phyloP scores from a whole-genome alignment of 139 green algal genomes.

The Coccomyxa sp. region DNA sequence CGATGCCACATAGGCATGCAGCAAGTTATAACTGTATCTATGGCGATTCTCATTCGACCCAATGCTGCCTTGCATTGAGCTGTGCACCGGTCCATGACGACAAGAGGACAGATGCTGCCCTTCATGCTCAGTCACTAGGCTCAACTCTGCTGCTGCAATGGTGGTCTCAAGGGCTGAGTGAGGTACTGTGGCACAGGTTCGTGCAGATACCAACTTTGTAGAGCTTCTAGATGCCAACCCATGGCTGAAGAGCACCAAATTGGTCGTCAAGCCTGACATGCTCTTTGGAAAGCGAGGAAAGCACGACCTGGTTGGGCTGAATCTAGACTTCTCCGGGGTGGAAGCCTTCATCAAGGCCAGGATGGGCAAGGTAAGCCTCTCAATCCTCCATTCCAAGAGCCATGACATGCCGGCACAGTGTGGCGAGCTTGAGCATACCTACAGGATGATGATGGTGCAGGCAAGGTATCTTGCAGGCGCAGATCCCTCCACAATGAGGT shows the following conservation, averaged over 20 bases:
- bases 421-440: no score
- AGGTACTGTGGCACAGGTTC: conserved; percentile 33
- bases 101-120: neutral
- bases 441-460: no score
- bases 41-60: neutral
- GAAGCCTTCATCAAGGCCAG: conserved; percentile 70
- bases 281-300: conserved; percentile 95
- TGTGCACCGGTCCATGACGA: neutral
- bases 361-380: conserved; percentile 72
- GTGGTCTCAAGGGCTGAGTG: neutral
- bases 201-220: conserved; percentile 49
- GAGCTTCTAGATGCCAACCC: conserved; percentile 60
- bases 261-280: conserved; percentile 96
- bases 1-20: neutral
- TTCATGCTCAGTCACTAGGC: neutral
- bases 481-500: no score
- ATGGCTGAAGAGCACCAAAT: conserved; percentile 60
- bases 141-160: neutral
- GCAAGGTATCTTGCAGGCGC: no score
- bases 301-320: conserved; percentile 80
- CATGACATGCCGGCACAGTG: no score
- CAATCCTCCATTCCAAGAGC: no score
- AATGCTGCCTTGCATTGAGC: neutral
- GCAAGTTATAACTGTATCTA: neutral
- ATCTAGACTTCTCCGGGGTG: conserved; percentile 53